A percentile compares a stretch with the other conserved stretches of the same genome.
phyloP scores from a whole-genome alignment of 176 grass and related monocot genomes.

The Oryza officinalis region DNA sequence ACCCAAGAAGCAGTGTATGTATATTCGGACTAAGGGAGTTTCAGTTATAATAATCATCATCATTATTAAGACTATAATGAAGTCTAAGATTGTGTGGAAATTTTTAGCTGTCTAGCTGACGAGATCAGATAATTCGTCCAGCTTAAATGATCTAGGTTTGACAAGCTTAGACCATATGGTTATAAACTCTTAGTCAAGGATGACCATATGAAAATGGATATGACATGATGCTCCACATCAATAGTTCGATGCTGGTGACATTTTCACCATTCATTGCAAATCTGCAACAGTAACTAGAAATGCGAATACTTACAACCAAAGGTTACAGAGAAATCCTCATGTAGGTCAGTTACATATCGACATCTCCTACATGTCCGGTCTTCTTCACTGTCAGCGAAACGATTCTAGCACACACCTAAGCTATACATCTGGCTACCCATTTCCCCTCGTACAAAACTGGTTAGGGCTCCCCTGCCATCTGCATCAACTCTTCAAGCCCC shows the following conservation, averaged over 20 bases:
- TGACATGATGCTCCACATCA: neutral
- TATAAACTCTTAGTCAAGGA: too few species aligned
- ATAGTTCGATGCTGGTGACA: neutral
- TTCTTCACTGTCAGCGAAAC: neutral
- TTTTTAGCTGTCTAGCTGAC: neutral
- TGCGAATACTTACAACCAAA: too few species aligned
- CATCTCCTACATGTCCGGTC: neutral
- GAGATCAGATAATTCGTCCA: neutral
- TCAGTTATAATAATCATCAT: neutral
- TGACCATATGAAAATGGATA: too few species aligned
- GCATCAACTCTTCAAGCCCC: conserved; percentile 40
- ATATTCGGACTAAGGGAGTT: neutral
- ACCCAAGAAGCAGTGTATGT: conserved; percentile 11
- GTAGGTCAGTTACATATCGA: neutral
- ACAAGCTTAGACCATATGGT: neutral
- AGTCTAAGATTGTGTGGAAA: neutral
- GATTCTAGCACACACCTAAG: neutral
- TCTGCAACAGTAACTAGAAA: neutral
- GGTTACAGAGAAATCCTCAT: neutral
- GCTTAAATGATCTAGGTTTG: neutral
- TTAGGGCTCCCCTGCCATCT: neutral
- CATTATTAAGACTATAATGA: neutral
- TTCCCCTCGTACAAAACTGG: conserved; percentile 2
- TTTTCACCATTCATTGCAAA: neutral
- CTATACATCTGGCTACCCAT: conserved; percentile 1